phyloP scores from a whole-genome alignment of 1,139 yeast genomes.

The Casaregolazyma lundiana region DNA sequence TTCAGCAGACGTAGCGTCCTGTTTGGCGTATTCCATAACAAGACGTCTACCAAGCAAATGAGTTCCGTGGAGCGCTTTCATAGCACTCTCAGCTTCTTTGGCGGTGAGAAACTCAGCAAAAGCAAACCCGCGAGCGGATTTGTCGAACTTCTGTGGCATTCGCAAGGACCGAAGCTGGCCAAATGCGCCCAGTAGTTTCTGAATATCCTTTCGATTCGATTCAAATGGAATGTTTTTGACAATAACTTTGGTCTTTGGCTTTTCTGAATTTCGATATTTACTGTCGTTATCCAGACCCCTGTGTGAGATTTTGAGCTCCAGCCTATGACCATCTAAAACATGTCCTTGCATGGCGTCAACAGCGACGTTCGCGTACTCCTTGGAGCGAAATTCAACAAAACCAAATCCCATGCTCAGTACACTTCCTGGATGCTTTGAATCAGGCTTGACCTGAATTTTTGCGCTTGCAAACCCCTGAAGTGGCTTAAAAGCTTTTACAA shows the following conservation, averaged over 20 bases:
- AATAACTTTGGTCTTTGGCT: constrained; percentile 67
- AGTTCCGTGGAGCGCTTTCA: constrained; percentile 90
- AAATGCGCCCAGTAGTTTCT: constrained; percentile 86
- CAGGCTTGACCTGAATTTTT: constrained; percentile 82
- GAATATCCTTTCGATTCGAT: constrained; percentile 85
- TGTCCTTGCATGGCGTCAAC: constrained; percentile 70
- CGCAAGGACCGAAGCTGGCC: constrained; percentile 94
- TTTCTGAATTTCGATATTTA: constrained; percentile 28
- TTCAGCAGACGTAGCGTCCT: constrained; percentile 77
- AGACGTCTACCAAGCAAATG: constrained; percentile 94
- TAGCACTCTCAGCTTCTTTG: constrained; percentile 94
- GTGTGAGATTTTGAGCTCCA: constrained; percentile 83
- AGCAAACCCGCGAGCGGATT: constrained; percentile 95
- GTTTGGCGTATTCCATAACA: constrained; percentile 92
- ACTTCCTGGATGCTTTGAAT: constrained; percentile 64
- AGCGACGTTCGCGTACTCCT: constrained; percentile 75
- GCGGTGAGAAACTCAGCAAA: constrained; percentile 86
- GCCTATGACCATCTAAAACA: constrained; percentile 80
- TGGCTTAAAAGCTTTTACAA: constrained; percentile 59
- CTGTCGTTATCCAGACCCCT: constrained; percentile 44
- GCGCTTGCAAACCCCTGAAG: constrained; percentile 74
- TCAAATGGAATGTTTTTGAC: constrained; percentile 97
- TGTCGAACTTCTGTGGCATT: constrained; percentile 94
- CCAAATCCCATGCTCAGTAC: constrained; percentile 95
- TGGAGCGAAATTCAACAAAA: constrained; percentile 80